Evolutionary conservation across 2,329 filamentous ascomycete species (phyloP), one percentile per base, ranked within the genome.

Genomic region (Nothophoma quercina): DNA sequence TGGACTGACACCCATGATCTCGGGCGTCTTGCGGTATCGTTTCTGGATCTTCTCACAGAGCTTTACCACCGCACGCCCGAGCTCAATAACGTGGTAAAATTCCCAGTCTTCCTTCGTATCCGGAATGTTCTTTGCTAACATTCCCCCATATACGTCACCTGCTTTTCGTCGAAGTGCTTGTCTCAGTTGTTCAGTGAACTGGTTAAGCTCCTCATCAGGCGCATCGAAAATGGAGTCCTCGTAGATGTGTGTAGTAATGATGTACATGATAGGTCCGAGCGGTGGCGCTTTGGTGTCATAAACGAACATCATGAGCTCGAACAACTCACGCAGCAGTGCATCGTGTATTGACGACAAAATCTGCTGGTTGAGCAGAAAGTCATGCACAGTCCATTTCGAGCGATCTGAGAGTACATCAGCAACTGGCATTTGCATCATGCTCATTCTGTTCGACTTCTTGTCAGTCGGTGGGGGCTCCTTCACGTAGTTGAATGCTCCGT

Each of bases 31-130:
- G 64, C 86, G 86, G 75, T 96, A 99, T 40, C 93, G 86, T 77
- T 98, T 98, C 73, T 92, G 88, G 43, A 97, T 96, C 70, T 88
- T 90, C 65, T 96, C 88, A 58, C 89, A 91, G 25, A 97, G 81
- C 61, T 90, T 92, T 40, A 91, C 88, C 5, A 98, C 91, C 0
- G 87, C 86, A 70, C 95, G 91, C 13, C 93, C 92, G 19, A 99
- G 84, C 68, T 93, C 86, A 53, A 97, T 91, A 50, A 98, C 88
- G 73, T 98, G 91, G 58, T 85, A 89, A 71, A 96, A 93, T 62
- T 97, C 86, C 93, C 95, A 97, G 41, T 90, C 83, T 59, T 92
- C 86, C 63, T 91, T 88, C 48, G 88, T 85, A 26, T 89, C 83
- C 1, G 93, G 92, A 1, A 99, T 87, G 66, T 93, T 85, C 56